Evolutionary conservation across 306 rosid species (phyloP).

Genomic region (Dicorynia guianensis): DNA sequence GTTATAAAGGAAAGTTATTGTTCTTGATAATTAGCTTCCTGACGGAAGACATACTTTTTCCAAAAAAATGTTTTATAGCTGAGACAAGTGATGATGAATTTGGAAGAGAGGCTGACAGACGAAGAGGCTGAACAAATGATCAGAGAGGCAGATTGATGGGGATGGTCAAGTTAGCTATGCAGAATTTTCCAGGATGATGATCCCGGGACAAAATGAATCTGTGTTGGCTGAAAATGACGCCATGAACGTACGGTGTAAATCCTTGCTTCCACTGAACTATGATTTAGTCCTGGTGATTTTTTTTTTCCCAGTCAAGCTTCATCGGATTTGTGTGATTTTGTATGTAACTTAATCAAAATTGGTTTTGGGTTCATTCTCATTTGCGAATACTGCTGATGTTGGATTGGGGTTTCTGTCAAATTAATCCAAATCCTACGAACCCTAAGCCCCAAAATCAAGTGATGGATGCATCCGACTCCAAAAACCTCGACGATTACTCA

Average conservation of each 20-base stretch:
- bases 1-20: not conserved
- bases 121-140: constrained; percentile 85
- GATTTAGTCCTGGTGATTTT: not conserved
- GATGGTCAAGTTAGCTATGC: constrained; percentile 80
- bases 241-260: constrained; percentile 16
- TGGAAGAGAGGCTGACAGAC: constrained; percentile 74
- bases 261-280: constrained; percentile 3
- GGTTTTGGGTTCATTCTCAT: not conserved
- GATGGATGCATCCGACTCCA: constrained; percentile 44
- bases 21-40: not conserved
- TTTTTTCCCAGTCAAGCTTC: too few relatives aligned
- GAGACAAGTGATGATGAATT: constrained; percentile 69
- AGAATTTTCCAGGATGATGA: constrained; percentile 72
- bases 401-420: not conserved
- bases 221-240: not conserved
- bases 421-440: not conserved
- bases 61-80: constrained; percentile 35
- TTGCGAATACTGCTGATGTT: not conserved
- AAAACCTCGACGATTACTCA: constrained; percentile 55
- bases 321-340: not conserved
- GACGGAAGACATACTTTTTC: not conserved
- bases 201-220: not conserved
- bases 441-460: constrained; percentile 25
- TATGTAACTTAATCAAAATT: not conserved
- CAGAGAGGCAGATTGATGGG: constrained; percentile 81